A percentile compares a stretch with the other conserved stretches of the same genome.
Evolutionary conservation across 768 basidiomycete genomes (phyloP).

Genomic region (Pulveroboletus sp.): DNA sequence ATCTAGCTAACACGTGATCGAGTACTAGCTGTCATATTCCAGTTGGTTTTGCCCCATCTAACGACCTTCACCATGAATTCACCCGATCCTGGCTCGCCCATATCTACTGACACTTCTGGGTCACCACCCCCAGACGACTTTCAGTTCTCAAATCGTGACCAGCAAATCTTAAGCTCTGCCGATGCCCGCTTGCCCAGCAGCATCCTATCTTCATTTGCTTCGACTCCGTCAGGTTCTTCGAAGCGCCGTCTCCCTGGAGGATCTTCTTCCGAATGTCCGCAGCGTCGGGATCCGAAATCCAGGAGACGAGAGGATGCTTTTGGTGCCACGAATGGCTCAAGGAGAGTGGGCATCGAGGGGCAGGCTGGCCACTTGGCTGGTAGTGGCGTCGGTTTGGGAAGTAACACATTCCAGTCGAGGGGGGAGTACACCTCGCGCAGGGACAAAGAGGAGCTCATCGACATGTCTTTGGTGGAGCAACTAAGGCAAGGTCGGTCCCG

Average conservation of each 20-base stretch:
- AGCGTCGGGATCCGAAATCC: slow-evolving; percentile 47
- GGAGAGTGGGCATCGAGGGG: slow-evolving; percentile 21
- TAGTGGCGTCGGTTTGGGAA: slow-evolving; percentile 7
- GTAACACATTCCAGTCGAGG: slow-evolving; percentile 23
- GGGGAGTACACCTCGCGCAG: slow-evolving; percentile 40
- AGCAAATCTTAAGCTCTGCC: slow-evolving; percentile 15
- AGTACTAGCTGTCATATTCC: not conserved
- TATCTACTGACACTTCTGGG: slow-evolving; percentile 35
- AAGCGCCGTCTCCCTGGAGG: slow-evolving; percentile 51
- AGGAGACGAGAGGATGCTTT: slow-evolving; percentile 44
- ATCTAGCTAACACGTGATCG: slow-evolving; percentile 17
- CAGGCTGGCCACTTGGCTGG: slow-evolving; percentile 13
- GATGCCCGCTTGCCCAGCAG: slow-evolving; percentile 20
- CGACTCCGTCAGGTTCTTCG: slow-evolving; percentile 31
- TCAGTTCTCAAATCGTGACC: slow-evolving; percentile 28
- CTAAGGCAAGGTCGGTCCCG: slow-evolving; percentile 47
- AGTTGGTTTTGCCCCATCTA: not conserved
- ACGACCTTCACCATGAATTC: slow-evolving; percentile 30
- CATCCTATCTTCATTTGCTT: slow-evolving; percentile 16
- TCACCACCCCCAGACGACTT: slow-evolving; percentile 36
- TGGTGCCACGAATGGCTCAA: slow-evolving; percentile 16
- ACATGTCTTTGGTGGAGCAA: slow-evolving; percentile 44
- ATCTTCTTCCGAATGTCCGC: slow-evolving; percentile 38
- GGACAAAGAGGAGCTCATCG: slow-evolving; percentile 55
- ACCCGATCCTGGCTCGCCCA: slow-evolving; percentile 34